Base-by-base conservation (phyloP, 2,329 filamentous ascomycete genomes). In the Botrytis medusae region DNA sequence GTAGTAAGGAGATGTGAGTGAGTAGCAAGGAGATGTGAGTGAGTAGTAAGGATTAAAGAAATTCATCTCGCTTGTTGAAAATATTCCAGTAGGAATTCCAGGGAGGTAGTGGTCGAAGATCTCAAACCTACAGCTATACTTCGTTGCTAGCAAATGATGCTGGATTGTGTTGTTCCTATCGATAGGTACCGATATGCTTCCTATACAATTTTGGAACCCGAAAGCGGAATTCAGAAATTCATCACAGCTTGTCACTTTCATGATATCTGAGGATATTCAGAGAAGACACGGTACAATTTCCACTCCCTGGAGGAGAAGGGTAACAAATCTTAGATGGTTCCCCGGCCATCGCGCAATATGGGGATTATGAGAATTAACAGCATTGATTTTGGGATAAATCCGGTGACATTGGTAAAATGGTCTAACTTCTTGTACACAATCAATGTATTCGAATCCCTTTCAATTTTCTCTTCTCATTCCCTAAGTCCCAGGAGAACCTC, bases 181-280 rank as follows among this genome's bases (percentile, higher is more conserved):
- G 16, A 62, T 25, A 29, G 42, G 14, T 8, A 4, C 14, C 16
- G 22, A 14, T n/a, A 18, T 16, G 1, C 12, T 42, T 18, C 25
- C 1, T 18, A 1, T 8, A 25, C 0, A 9, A 1, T 40, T 16
- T 1, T 7, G 25, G 25, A 29, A 1, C 4, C 7, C 14, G 25
- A 29, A 7, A 18, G 14, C n/a, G 0, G 5, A 29, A 54, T 3
- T 29, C n/a, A 18, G n/a, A 18, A 0, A 7, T 54, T 29, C 51
- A 18, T 16, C 7, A 18, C 22, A 14, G 7, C 5, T 8, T 29
- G 12, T 25, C 10, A 1, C 48, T n/a, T 7, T 51, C 48, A 25
- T 9, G 22, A 48, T 25, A 4, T 6, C 46, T 5, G 22, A 25
- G 4, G 12, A 29, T n/a, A 54, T 54, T 6, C 10, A 18, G 14